Conservation (phyloP, 345 rosid genomes). For the Citrus maxima region DNA sequence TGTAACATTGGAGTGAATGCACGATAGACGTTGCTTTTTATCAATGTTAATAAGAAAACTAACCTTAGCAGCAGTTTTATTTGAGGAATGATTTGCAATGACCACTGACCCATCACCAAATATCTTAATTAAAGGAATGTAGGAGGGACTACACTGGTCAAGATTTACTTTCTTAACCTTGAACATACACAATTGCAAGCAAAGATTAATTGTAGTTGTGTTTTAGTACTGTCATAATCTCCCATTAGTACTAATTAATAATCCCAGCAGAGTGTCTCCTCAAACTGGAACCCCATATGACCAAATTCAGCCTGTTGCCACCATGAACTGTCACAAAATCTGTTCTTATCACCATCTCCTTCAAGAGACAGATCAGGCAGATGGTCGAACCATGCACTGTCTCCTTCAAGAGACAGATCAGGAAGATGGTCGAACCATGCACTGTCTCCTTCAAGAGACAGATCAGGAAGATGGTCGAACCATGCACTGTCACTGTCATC, state of each 20-base stretch:
- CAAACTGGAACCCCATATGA: not conserved
- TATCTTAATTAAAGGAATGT: too few relatives aligned
- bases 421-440: conserved; percentile 9
- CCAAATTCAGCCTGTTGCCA: not conserved
- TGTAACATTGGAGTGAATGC: too few relatives aligned
- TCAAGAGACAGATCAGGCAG: conserved; percentile 7
- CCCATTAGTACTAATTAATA: not conserved
- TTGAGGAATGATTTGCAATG: too few relatives aligned
- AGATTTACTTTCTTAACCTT: not conserved
- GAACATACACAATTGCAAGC: not conserved
- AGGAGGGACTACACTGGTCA: not conserved
- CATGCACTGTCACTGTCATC: not conserved
- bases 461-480: conserved; percentile 10
- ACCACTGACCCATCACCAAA: too few relatives aligned
- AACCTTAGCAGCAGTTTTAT: too few relatives aligned
- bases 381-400: not conserved
- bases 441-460: not conserved
- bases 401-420: not conserved
- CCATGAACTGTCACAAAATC: not conserved
- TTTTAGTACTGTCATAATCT: too few relatives aligned
- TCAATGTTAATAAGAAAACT: too few relatives aligned
- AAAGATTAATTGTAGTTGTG: too few relatives aligned
- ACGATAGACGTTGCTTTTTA: too few relatives aligned
- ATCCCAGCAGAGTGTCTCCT: not conserved
- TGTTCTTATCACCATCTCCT: not conserved